These are phyloP conservation scores for Sicyos baderoa DNA, from an alignment of 306 rosid species.

Conservation along the genomic window DNA sequence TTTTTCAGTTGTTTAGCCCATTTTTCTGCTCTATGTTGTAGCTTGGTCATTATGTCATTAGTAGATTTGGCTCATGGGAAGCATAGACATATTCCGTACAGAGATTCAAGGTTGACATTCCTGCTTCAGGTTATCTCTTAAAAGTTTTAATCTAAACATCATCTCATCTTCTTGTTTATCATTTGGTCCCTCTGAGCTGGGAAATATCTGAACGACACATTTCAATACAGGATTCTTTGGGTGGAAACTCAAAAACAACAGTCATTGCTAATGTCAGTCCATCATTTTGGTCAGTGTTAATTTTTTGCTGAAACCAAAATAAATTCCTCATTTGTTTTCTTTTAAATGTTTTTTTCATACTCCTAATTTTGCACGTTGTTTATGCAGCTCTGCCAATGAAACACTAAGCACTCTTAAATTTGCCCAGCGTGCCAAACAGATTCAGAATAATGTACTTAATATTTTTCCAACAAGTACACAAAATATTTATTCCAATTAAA, in stretches of 20 bases:
- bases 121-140: conserved; percentile 76
- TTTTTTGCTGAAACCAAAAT: conserved; percentile 18
- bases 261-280: conserved; percentile 95
- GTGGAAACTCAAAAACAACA: conserved; percentile 95
- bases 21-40: conserved; percentile 32
- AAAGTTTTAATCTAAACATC: conserved; percentile 16
- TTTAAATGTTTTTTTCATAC: conserved; percentile 6
- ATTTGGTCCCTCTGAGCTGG: conserved; percentile 17
- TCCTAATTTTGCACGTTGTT: conserved; percentile 25
- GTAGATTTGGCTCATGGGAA: conserved; percentile 91
- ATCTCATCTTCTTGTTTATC: not conserved
- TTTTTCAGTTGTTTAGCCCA: conserved; percentile 14
- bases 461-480: conserved; percentile 5
- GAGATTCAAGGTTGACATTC: conserved; percentile 96
- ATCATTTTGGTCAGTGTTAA: conserved; percentile 63
- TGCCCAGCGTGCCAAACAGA: conserved; percentile 98
- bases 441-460: conserved; percentile 74
- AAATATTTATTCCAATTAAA: not conserved
- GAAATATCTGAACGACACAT: conserved; percentile 19
- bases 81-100: conserved; percentile 90
- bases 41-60: conserved; percentile 93
- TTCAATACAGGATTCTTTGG: conserved; percentile 79
- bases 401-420: conserved; percentile 92
- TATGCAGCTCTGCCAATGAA: conserved; percentile 76
- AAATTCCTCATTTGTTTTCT: conserved; percentile 18